Conservation (phyloP, 352 stramenopile genomes). For the Globisporangium recalcitrans region DNA sequence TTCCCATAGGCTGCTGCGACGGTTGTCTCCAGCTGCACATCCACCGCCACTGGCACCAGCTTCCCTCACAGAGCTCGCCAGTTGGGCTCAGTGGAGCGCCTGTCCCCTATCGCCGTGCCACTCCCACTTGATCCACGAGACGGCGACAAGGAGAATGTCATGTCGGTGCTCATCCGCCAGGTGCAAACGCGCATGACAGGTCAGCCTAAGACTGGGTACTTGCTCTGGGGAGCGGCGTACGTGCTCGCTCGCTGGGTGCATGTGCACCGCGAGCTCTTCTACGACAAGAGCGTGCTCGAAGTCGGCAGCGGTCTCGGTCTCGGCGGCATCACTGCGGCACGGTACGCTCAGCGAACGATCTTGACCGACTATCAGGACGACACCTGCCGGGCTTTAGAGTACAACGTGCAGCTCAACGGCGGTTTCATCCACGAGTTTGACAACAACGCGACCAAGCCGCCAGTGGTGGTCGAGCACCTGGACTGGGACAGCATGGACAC, state of each 20-base stretch:
- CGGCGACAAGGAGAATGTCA: conserved; percentile 19
- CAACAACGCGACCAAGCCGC: conserved; percentile 27
- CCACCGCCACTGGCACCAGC: conserved; percentile 54
- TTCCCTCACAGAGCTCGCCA: conserved; percentile 64
- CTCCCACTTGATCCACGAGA: conserved; percentile 66
- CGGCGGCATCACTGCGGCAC: conserved; percentile 67
- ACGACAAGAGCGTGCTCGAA: conserved; percentile 67
- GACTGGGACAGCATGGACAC: conserved; percentile 77
- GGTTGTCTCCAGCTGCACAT: conserved; percentile 61
- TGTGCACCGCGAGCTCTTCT: conserved; percentile 67
- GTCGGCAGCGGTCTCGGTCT: conserved; percentile 81
- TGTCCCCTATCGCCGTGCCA: conserved; percentile 45
- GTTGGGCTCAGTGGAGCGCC: conserved; percentile 47
- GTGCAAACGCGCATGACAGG: conserved; percentile 81
- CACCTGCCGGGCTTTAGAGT: conserved; percentile 65
- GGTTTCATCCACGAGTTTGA: conserved; percentile 68
- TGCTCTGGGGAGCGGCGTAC: conserved; percentile 78
- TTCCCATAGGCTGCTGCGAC: conserved; percentile 44
- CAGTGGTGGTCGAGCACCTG: conserved; percentile 51
- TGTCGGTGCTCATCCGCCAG: conserved; percentile 72
- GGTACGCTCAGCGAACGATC: conserved; percentile 53
- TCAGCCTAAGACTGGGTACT: conserved; percentile 81
- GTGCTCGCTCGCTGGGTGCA: conserved; percentile 81
- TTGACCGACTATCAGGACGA: conserved; percentile 85
- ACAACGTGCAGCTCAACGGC: conserved; percentile 77